Conservation (phyloP, 768 basidiomycete species). For the Rhizopogon sp. region DNA sequence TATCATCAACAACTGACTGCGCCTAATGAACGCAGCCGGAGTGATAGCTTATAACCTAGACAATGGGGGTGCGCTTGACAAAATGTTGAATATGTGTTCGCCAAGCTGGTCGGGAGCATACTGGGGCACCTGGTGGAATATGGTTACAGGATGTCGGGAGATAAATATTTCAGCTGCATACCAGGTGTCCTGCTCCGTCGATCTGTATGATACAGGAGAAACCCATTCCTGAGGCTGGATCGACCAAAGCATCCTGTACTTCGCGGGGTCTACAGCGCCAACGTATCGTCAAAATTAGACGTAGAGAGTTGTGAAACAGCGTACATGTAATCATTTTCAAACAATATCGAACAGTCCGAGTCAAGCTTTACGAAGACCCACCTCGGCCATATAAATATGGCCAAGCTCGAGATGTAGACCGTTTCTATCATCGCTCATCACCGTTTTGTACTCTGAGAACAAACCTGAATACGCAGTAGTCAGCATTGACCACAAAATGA, state of each 20-base stretch:
- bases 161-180: slow-evolving; percentile 7
- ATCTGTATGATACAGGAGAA: slow-evolving; percentile 22
- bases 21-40: neutral
- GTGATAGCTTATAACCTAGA: neutral
- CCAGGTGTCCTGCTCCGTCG: slow-evolving; percentile 27
- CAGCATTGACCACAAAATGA: too few relatives aligned
- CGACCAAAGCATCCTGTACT: slow-evolving; percentile 27
- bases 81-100: slow-evolving; percentile 19
- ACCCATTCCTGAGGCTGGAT: slow-evolving; percentile 16
- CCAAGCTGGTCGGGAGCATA: slow-evolving; percentile 20
- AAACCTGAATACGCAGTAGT: too few relatives aligned
- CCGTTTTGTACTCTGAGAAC: too few relatives aligned
- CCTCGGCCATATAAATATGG: too few relatives aligned
- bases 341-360: too few relatives aligned
- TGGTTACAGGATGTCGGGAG: neutral
- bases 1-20: neutral
- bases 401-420: too few relatives aligned
- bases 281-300: neutral
- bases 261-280: slow-evolving; percentile 20
- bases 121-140: slow-evolving; percentile 21
- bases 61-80: slow-evolving; percentile 4
- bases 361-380: too few relatives aligned
- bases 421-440: too few relatives aligned
- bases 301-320: neutral
- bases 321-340: too few relatives aligned